phyloP scores from a whole-genome alignment of 2,329 filamentous ascomycete genomes.

The Fusarium oxysporum region DNA sequence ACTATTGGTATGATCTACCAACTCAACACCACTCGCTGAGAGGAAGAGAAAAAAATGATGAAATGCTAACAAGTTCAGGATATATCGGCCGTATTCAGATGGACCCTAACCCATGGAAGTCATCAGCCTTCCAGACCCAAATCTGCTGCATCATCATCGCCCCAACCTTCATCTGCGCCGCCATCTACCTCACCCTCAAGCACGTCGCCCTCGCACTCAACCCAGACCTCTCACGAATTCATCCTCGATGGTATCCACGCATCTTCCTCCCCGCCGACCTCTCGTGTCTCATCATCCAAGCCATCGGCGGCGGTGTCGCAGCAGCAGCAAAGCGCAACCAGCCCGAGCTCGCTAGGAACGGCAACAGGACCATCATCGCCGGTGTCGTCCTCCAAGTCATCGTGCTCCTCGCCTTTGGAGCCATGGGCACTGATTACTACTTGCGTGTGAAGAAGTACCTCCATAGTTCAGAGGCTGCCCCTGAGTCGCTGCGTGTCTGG shows the following conservation, averaged over 20 bases:
- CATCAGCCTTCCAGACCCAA: slow-evolving; percentile 66
- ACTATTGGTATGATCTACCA: slow-evolving; percentile 55
- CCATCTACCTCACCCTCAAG: slow-evolving; percentile 73
- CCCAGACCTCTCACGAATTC: slow-evolving; percentile 63
- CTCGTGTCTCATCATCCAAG: slow-evolving; percentile 69
- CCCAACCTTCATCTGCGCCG: slow-evolving; percentile 71
- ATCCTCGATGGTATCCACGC: slow-evolving; percentile 64
- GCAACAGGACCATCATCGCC: slow-evolving; percentile 65
- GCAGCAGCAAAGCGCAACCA: slow-evolving; percentile 58
- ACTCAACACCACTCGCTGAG: neutral
- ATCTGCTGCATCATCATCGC: slow-evolving; percentile 70
- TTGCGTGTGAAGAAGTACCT: slow-evolving; percentile 57
- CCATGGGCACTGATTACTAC: slow-evolving; percentile 58
- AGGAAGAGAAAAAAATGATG: neutral
- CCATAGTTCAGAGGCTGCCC: slow-evolving; percentile 44
- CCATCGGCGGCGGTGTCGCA: slow-evolving; percentile 67
- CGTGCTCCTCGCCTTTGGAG: slow-evolving; percentile 61
- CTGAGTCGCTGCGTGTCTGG: slow-evolving; percentile 55
- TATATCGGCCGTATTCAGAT: slow-evolving; percentile 65
- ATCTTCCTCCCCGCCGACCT: slow-evolving; percentile 71
- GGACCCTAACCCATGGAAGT: slow-evolving; percentile 65
- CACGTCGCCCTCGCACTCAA: slow-evolving; percentile 64
- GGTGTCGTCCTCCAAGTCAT: slow-evolving; percentile 66
- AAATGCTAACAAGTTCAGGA: slow-evolving; percentile 51
- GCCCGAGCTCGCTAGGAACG: slow-evolving; percentile 54